phyloP scores from a whole-genome alignment of 495 filamentous ascomycete genomes.

The Penicillium egyptiacum region DNA sequence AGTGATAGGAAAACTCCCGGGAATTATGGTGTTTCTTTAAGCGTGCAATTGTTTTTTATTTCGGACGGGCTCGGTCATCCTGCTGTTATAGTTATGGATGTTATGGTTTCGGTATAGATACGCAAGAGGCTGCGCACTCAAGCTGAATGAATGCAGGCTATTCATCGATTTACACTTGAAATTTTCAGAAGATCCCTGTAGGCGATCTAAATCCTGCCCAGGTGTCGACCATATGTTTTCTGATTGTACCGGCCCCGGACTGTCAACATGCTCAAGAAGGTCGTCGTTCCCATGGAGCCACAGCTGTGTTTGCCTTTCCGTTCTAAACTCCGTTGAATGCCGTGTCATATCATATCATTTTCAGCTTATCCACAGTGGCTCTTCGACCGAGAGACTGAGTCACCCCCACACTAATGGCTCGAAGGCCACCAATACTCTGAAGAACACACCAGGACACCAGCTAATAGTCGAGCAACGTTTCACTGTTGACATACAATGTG shows the following conservation, averaged over 20 bases:
- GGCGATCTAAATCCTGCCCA: not conserved
- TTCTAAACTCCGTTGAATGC: too few species aligned
- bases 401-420: too few species aligned
- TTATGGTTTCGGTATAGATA: slow-evolving; percentile 12
- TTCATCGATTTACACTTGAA: slow-evolving; percentile 9
- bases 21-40: slow-evolving; percentile 9
- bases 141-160: slow-evolving; percentile 17
- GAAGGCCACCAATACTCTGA: too few species aligned
- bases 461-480: slow-evolving; percentile 10
- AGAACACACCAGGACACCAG: not conserved
- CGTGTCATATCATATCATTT: too few species aligned
- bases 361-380: too few species aligned
- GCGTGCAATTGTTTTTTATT: slow-evolving; percentile 3
- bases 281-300: not conserved
- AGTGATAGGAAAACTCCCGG: slow-evolving; percentile 1
- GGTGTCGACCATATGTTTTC: not conserved
- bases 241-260: not conserved
- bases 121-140: slow-evolving; percentile 11
- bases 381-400: too few species aligned
- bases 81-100: slow-evolving; percentile 6
- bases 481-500: slow-evolving; percentile 21
- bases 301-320: too few species aligned
- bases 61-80: not conserved
- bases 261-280: not conserved
- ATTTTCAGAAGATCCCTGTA: not conserved